Conservation (phyloP, 1,284 basidiomycete genomes). For the Phylloboletellus chloephorus region DNA sequence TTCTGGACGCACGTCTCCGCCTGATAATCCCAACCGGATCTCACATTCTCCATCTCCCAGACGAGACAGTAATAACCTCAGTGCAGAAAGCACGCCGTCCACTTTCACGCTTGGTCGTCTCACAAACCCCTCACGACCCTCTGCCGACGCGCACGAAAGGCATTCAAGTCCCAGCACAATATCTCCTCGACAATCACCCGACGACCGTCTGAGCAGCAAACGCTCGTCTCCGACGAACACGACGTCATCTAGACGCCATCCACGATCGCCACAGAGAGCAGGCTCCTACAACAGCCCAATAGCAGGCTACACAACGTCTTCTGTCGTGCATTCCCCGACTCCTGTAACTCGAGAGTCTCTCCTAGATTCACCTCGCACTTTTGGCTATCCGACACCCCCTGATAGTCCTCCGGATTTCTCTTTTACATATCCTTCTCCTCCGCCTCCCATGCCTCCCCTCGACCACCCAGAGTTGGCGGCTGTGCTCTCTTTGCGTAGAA, state of each 20-base stretch:
- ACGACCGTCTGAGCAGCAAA: slow-evolving; percentile 17
- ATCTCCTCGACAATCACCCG: slow-evolving; percentile 18
- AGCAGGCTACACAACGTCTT: slow-evolving; percentile 12
- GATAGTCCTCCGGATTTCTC: slow-evolving; percentile 22
- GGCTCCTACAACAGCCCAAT: slow-evolving; percentile 19
- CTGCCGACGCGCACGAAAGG: slow-evolving; percentile 6
- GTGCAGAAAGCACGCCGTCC: slow-evolving; percentile 17
- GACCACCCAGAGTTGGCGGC: slow-evolving; percentile 44
- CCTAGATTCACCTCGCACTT: slow-evolving; percentile 37
- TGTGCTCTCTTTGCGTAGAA: slow-evolving; percentile 17
- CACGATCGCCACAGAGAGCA: slow-evolving; percentile 25
- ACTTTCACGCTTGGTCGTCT: slow-evolving; percentile 22
- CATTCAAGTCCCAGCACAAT: slow-evolving; percentile 12
- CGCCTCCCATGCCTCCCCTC: slow-evolving; percentile 48
- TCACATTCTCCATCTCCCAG: slow-evolving; percentile 18
- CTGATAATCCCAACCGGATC: slow-evolving; percentile 8
- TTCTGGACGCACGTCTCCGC: slow-evolving; percentile 15
- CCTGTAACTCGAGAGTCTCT: slow-evolving; percentile 16
- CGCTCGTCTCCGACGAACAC: slow-evolving; percentile 27
- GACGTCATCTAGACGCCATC: slow-evolving; percentile 25
- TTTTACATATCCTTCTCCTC: slow-evolving; percentile 23
- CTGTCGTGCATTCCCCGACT: slow-evolving; percentile 20
- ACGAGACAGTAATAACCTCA: slow-evolving; percentile 10
- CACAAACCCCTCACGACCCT: slow-evolving; percentile 11
- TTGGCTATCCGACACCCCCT: slow-evolving; percentile 35